phyloP scores from a whole-genome alignment of 2,329 filamentous ascomycete species.

The Fusarium liriodendri region DNA sequence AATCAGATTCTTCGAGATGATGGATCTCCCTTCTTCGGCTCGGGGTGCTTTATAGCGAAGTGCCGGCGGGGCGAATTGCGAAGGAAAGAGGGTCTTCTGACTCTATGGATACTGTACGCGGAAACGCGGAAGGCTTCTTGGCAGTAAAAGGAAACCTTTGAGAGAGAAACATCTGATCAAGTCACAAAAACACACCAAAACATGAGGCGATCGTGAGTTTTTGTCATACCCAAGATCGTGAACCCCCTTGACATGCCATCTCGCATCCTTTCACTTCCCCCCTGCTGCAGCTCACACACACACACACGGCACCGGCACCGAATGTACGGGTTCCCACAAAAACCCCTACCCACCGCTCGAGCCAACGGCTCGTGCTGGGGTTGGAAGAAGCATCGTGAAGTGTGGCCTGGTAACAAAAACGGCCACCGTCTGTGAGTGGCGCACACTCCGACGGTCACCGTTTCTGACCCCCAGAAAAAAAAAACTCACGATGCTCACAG shows the following conservation, averaged over 20 bases:
- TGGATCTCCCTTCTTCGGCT: slow-evolving; percentile 21
- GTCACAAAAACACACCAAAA: background rate
- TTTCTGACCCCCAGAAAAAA: slow-evolving; percentile 18
- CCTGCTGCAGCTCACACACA: background rate
- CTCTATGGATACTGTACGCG: background rate
- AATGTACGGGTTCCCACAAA: slow-evolving; percentile 21
- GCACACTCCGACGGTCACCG: slow-evolving; percentile 25
- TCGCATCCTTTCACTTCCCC: background rate
- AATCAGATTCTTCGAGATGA: slow-evolving; percentile 14
- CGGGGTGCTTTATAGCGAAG: slow-evolving; percentile 41
- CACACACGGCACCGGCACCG: background rate
- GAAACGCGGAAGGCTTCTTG: background rate
- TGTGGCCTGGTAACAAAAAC: slow-evolving; percentile 28
- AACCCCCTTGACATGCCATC: background rate
- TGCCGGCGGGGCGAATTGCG: slow-evolving; percentile 33
- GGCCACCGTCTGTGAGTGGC: slow-evolving; percentile 30
- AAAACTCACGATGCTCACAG: slow-evolving; percentile 20
- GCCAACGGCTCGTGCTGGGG: slow-evolving; percentile 25
- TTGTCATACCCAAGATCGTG: slow-evolving; percentile 4
- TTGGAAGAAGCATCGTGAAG: slow-evolving; percentile 17
- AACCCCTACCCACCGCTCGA: slow-evolving; percentile 15
- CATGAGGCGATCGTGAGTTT: background rate
- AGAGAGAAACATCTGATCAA: background rate
- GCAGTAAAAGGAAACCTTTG: background rate
- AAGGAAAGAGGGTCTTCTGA: slow-evolving; percentile 2